A percentile compares a stretch with the other conserved stretches of the same genome.
Evolutionary conservation across 2,329 filamentous ascomycete genomes (phyloP).

Genomic region (Pestalotiopsis fici): DNA sequence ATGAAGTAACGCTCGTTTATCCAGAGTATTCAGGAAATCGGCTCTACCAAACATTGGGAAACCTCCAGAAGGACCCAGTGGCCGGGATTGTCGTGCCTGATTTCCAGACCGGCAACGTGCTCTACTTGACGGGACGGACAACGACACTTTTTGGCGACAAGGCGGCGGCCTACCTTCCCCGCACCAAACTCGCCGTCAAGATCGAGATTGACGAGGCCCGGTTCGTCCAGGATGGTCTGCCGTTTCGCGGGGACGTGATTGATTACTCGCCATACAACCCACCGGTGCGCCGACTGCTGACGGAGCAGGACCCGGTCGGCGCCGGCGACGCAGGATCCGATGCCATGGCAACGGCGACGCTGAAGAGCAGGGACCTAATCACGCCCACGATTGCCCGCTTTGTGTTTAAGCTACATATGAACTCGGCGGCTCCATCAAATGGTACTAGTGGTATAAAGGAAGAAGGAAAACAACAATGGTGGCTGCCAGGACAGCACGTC

Average conservation of each 20-base stretch:
- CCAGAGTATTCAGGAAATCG: constrained; percentile 86
- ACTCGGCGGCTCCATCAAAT: too few species aligned
- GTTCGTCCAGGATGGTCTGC: constrained; percentile 65
- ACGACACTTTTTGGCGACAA: constrained; percentile 65
- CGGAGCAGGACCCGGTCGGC: constrained; percentile 46
- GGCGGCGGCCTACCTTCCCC: constrained; percentile 64
- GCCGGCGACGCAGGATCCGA: not conserved
- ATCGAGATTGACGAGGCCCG: constrained; percentile 62
- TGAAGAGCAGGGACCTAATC: constrained; percentile 60
- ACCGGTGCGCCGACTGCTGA: constrained; percentile 62
- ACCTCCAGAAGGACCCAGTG: constrained; percentile 65
- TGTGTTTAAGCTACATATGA: constrained; percentile 39
- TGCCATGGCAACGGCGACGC: constrained; percentile 44
- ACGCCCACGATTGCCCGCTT: constrained; percentile 71
- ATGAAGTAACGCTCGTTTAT: constrained; percentile 61
- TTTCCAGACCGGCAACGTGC: constrained; percentile 69
- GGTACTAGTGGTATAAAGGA: not conserved
- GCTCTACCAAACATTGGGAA: constrained; percentile 82
- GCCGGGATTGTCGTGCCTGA: constrained; percentile 75
- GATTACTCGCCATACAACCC: constrained; percentile 81
- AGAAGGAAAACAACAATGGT: constrained; percentile 33
- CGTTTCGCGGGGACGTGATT: constrained; percentile 63
- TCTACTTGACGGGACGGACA: constrained; percentile 73
- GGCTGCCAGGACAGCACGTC: constrained; percentile 75
- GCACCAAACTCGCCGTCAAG: constrained; percentile 72